phyloP scores from a whole-genome alignment of 768 basidiomycete genomes.

The Lyophyllum shimeji region DNA sequence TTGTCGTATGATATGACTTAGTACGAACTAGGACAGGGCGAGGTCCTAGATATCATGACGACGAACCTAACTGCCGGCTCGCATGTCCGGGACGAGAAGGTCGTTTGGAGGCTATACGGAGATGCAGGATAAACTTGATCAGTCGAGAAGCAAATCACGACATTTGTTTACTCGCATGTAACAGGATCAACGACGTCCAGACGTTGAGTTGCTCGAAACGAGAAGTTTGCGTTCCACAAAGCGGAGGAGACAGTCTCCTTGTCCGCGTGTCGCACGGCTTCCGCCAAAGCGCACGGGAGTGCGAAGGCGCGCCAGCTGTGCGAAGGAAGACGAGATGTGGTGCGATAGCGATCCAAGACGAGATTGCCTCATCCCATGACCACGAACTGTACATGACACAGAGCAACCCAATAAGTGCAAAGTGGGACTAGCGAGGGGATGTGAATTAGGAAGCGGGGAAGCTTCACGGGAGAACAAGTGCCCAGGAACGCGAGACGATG shows the following conservation, averaged over 20 bases:
- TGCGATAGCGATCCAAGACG: neutral
- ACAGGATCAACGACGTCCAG: neutral
- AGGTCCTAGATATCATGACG: neutral
- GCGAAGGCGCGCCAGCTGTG: no score
- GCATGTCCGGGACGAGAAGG: neutral
- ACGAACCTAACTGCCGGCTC: neutral
- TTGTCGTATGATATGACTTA: neutral
- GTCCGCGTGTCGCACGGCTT: neutral
- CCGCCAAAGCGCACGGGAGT: neutral
- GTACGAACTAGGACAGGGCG: neutral
- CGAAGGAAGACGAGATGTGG: neutral
- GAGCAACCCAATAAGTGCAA: neutral
- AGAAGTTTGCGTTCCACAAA: neutral
- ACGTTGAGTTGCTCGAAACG: neutral
- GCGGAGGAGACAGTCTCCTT: neutral
- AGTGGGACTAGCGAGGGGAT: neutral
- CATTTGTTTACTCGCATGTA: neutral
- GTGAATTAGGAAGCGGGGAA: neutral
- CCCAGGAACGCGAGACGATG: neutral
- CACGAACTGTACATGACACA: neutral
- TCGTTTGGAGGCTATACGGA: neutral
- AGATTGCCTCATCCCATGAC: neutral
- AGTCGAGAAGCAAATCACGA: neutral
- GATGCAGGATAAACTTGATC: neutral
- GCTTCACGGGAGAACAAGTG: slow-evolving; percentile 1